These are phyloP conservation scores for Cercospora zeae-maydis DNA, from an alignment of 2,329 filamentous ascomycete species.

Conservation along the genomic window DNA sequence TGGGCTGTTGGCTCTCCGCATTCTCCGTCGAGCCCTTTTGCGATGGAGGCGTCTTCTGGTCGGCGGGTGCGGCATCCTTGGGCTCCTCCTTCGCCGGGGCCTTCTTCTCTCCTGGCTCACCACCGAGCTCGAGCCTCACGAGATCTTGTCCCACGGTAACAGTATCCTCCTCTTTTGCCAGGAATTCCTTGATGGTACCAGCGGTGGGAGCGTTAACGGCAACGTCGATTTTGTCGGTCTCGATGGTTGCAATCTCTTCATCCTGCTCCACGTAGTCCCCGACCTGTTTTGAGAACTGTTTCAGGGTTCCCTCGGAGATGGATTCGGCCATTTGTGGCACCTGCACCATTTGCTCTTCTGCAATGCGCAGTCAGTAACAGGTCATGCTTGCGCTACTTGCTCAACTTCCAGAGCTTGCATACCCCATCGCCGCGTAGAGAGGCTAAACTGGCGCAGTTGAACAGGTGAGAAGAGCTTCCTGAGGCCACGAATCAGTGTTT, in stretches of 20 bases:
- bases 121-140: slow-evolving; percentile 78
- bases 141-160: slow-evolving; percentile 92
- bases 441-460: slow-evolving; percentile 35
- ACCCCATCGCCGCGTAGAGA: slow-evolving; percentile 21
- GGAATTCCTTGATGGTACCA: slow-evolving; percentile 85
- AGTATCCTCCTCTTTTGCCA: slow-evolving; percentile 91
- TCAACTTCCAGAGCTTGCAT: background rate
- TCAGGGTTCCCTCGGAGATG: slow-evolving; percentile 93
- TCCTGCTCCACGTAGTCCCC: slow-evolving; percentile 93
- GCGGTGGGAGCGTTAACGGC: slow-evolving; percentile 90
- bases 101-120: slow-evolving; percentile 54
- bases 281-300: slow-evolving; percentile 89
- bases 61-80: slow-evolving; percentile 57
- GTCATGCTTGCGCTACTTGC: background rate
- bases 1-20: slow-evolving; percentile 44
- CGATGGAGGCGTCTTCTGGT: slow-evolving; percentile 48
- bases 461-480: slow-evolving; percentile 31
- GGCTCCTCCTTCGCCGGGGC: slow-evolving; percentile 54
- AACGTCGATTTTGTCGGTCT: slow-evolving; percentile 99
- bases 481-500: slow-evolving; percentile 22
- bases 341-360: slow-evolving; percentile 80
- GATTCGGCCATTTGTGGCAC: slow-evolving; percentile 98
- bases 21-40: slow-evolving; percentile 32
- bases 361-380: slow-evolving; percentile 13
- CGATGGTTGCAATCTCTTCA: slow-evolving; percentile 97